phyloP scores from a whole-genome alignment of 2,329 filamentous ascomycete species.

The Claviceps sp. region DNA sequence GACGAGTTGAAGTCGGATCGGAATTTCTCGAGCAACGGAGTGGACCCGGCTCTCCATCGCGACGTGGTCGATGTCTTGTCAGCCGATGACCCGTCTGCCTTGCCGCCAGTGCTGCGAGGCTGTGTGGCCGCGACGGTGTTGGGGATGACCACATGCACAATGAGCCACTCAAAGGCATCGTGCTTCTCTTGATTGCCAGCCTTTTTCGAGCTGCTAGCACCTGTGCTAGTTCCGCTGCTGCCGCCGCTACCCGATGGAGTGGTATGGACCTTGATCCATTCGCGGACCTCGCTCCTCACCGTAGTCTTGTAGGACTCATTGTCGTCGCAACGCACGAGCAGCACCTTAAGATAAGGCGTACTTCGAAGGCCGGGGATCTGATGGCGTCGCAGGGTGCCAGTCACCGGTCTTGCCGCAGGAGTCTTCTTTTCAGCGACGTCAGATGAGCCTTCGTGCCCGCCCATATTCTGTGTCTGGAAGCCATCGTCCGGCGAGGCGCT shows the following conservation, averaged over 20 bases:
- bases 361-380: conserved; percentile 89
- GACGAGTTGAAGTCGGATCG: conserved; percentile 76
- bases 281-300: conserved; percentile 64
- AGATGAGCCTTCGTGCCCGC: conserved; percentile 24
- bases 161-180: conserved; percentile 91
- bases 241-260: conserved; percentile 33
- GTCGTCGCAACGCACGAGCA: conserved; percentile 85
- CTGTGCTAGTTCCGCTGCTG: conserved; percentile 16
- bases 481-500: conserved; percentile 38
- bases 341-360: conserved; percentile 86
- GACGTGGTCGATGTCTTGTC: conserved; percentile 57
- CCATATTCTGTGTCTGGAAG: conserved; percentile 43
- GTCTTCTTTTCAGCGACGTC: conserved; percentile 25
- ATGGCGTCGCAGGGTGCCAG: conserved; percentile 49
- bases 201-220: conserved; percentile 27
- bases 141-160: conserved; percentile 82
- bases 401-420: conserved; percentile 19
- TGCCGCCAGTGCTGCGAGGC: conserved; percentile 45
- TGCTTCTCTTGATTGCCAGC: conserved; percentile 72
- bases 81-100: conserved; percentile 38
- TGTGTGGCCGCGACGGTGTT: conserved; percentile 72
- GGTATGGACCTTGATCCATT: conserved; percentile 78
- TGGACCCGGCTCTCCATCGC: conserved; percentile 67
- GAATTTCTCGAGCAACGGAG: conserved; percentile 79
- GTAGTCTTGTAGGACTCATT: conserved; percentile 83